Base-by-base conservation (phyloP, 2,329 filamentous ascomycete genomes). In the Magnaporthales sp. region DNA sequence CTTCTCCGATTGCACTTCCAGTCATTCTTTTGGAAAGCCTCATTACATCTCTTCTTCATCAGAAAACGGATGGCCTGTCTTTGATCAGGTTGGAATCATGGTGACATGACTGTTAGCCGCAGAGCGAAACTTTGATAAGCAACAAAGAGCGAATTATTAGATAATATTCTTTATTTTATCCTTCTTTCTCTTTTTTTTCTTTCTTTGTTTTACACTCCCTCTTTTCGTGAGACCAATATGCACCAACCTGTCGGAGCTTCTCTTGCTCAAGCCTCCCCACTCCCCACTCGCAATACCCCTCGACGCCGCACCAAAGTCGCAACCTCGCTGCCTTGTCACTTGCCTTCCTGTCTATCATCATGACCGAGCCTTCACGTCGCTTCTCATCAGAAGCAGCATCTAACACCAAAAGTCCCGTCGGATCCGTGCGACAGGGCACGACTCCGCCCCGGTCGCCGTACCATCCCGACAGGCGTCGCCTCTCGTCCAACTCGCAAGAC, bases 311-410 rank as follows among this genome's bases (percentile, higher is more conserved):
- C 27, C 58, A 60, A 24, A 24, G 54, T 27, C 64, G 27, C 60
- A 13, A 27, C 26, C 15, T 58, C 54, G 5, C 54, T 24, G 11
- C 22, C 54, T 58, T 58, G 24, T 27, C 62, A 30, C 46, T 24
- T 19, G 31, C 58, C 10, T 51, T 51, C 29, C 29, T 56, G 64
- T 31, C 22, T 30, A 46, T 62, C 68, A 67, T 51, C 31, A 74
- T 74, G 73, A 65, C 70, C 63, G 72, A 72, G 19, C 69, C 70
- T 31, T 67, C 65, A 24, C 62, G 56, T 54, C 66, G 65, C 38
- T 24, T 46, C 65, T 67, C 67, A 30, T 62, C 56, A 32, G 67
- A 68, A 30, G 65, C 65, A 8, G 46, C 54, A 9, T 58, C 68
- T 24, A 66, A 56, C 69, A 71, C n/a, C 73, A 72, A 32, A 31